Percentiles rank a stretch among this genome's conserved stretches.
phyloP scores from a whole-genome alignment of 345 rosid genomes.

The Erucastrum elatum region DNA sequence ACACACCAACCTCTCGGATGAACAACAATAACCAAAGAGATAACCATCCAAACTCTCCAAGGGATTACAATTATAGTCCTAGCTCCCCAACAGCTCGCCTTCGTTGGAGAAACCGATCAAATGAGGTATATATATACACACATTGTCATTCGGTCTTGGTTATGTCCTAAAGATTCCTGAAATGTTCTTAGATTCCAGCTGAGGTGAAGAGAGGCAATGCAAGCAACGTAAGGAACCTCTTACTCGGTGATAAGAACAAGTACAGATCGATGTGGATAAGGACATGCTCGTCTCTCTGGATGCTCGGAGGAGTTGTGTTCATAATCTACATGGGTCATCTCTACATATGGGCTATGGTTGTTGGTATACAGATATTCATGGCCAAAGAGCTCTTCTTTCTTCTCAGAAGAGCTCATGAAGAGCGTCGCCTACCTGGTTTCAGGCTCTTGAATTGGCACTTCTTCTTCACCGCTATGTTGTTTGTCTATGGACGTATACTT shows the following conservation, averaged over 20 bases:
- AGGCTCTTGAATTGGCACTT: slow-evolving; percentile 90
- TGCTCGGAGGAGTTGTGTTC: slow-evolving; percentile 70
- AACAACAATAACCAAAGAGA: slow-evolving; percentile 33
- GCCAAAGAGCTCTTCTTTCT: slow-evolving; percentile 86
- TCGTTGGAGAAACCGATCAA: slow-evolving; percentile 47
- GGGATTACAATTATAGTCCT: slow-evolving; percentile 33
- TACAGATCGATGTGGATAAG: slow-evolving; percentile 78
- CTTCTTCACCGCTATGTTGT: slow-evolving; percentile 94
- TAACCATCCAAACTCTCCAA: slow-evolving; percentile 38
- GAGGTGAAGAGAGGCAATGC: slow-evolving; percentile 66
- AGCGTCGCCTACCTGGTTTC: slow-evolving; percentile 79
- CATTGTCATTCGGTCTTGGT: not conserved
- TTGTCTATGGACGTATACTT: slow-evolving; percentile 90
- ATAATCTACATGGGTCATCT: slow-evolving; percentile 92
- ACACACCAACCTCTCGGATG: slow-evolving; percentile 23
- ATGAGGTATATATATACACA: slow-evolving; percentile 36
- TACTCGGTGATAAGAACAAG: slow-evolving; percentile 67
- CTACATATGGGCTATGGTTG: slow-evolving; percentile 85
- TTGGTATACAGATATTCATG: slow-evolving; percentile 85
- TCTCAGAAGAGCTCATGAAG: slow-evolving; percentile 76
- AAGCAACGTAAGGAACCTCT: slow-evolving; percentile 61
- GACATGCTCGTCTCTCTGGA: slow-evolving; percentile 79
- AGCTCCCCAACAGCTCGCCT: slow-evolving; percentile 42
- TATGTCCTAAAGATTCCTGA: not conserved
- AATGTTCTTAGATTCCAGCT: slow-evolving; percentile 27